A percentile compares a stretch with the other conserved stretches of the same genome.
These are phyloP conservation scores for Calocybe gambosa DNA, from an alignment of 1,284 basidiomycete genomes.

Conservation along the genomic window DNA sequence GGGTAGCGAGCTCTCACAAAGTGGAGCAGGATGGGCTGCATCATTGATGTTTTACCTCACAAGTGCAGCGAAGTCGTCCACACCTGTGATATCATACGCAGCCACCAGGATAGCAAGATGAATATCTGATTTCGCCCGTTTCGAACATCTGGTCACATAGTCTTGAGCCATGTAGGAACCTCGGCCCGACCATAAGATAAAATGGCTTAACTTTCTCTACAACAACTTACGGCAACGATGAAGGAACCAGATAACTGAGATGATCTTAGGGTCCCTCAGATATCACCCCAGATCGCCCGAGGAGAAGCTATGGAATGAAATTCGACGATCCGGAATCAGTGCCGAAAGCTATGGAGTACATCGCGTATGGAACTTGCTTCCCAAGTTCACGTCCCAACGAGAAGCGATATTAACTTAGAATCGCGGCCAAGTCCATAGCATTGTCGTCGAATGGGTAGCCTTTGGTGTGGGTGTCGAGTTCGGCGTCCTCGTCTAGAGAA, in stretches of 20 bases:
- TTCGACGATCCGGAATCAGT: not conserved
- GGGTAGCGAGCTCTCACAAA: not conserved
- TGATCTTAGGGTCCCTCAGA: constrained; percentile 9
- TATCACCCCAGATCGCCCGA: constrained; percentile 12
- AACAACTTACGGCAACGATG: constrained; percentile 7
- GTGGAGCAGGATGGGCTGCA: not conserved
- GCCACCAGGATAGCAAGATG: not conserved
- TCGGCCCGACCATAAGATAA: constrained; percentile 13
- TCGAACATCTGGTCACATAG: not conserved
- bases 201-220: constrained; percentile 8
- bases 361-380: constrained; percentile 2
- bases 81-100: not conserved
- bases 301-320: not conserved
- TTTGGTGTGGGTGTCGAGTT: constrained; percentile 7
- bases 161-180: constrained; percentile 6
- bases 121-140: not conserved
- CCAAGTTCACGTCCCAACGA: not conserved
- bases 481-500: constrained; percentile 8
- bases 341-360: not conserved
- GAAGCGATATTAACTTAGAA: constrained; percentile 7
- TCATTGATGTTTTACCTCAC: not conserved
- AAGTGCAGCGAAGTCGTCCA: not conserved
- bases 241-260: constrained; percentile 6
- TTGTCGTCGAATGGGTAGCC: constrained; percentile 11
- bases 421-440: constrained; percentile 8